These are phyloP conservation scores for Torulaspora gathmanii DNA, from an alignment of 805 yeast species.

Conservation along the genomic window DNA sequence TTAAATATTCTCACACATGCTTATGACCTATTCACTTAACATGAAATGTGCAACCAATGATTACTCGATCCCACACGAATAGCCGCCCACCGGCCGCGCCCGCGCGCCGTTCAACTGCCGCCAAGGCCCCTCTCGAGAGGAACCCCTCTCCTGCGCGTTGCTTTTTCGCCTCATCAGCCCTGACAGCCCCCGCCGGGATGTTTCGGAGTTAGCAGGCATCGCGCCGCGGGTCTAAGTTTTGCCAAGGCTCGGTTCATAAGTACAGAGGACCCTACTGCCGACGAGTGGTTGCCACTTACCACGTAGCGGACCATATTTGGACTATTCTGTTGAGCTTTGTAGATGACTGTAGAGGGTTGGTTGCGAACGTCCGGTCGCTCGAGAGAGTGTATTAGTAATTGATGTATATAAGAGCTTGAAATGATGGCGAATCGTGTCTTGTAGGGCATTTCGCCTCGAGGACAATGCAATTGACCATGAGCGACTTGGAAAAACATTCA, in stretches of 20 bases:
- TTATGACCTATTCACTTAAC: not conserved
- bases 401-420: not conserved
- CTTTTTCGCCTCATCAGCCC: not conserved
- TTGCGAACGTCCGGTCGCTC: not conserved
- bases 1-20: not conserved
- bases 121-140: not conserved
- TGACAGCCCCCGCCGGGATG: conserved; percentile 3
- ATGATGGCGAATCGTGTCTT: not conserved
- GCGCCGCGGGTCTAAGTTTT: not conserved
- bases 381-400: not conserved
- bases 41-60: no score
- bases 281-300: not conserved
- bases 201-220: not conserved
- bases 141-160: not conserved
- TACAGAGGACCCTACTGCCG: not conserved
- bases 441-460: not conserved
- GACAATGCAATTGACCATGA: not conserved
- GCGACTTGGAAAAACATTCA: conserved; percentile 7
- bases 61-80: no score
- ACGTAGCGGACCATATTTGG: not conserved
- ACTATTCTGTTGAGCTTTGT: no score
- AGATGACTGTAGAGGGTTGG: no score
- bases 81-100: not conserved
- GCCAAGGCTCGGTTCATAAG: not conserved
- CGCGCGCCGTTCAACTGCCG: no score